Base-by-base conservation (phyloP, 2,329 filamentous ascomycete genomes). In the Aspergillus pseudoterreus region DNA sequence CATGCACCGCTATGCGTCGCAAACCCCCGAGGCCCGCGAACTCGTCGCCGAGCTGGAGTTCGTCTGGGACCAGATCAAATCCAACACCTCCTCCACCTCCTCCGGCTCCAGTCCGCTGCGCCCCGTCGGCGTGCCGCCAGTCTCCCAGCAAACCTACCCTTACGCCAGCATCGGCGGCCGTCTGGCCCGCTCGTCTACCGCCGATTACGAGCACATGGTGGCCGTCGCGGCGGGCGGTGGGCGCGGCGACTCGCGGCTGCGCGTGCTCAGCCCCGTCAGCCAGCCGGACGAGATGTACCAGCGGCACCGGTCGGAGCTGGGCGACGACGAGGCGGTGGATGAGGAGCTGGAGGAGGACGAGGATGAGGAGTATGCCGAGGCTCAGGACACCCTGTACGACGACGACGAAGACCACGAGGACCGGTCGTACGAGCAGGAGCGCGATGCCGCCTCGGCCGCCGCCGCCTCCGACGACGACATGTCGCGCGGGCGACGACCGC, bases 11-110 rank as follows among this genome's bases (percentile, higher is more conserved):
- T 97, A 95, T 75, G 94, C 94, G 45, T 94, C 81, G 41, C 81
- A 87, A 38, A 96, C 91, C 0, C 65, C 72, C 45, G 91, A 96
- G 68, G 90, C 90, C 6, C 82, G 86, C 53, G 92, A 95, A 71
- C 80, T 99, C 36, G 92, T 97, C 35, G 81, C 85, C 9, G 94
- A 99, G 71, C 82, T 99, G n/a, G 94, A 99, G 73, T 99, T 97
- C 64, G 92, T 99, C 36, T 99, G 94, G 94, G 91, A 96, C 62
- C 94, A 97, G 70, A 92, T 99, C 62, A 95, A 94, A 71, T 87
- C 87, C 61, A 96, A 92, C 63, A 83, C 78, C 8, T 71, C 83
- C 10, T 83, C 86, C 27, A 6, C 27, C 21, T 44, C 42, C 12
- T 24, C 19, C 9, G 24, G 24, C n/a, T 45, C 44, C 17, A 64